Conservation (phyloP, 1,139 yeast species). For the Protomyces lactucae-debilis region DNA sequence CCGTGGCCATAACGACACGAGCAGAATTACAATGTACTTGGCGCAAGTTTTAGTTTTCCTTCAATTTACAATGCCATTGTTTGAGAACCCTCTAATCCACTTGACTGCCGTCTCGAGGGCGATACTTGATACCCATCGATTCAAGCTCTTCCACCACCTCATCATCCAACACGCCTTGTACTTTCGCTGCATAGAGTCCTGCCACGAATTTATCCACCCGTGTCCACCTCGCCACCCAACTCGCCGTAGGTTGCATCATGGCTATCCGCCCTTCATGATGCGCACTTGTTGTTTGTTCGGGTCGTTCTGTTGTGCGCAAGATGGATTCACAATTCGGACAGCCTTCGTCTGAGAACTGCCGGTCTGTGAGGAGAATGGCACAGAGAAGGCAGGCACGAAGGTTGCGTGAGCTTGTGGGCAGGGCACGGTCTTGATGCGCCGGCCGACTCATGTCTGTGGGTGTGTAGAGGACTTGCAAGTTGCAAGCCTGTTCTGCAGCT, state of each 20-base stretch:
- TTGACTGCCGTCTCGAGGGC: slow-evolving; percentile 96
- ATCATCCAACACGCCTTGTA: slow-evolving; percentile 84
- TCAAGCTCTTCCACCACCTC: slow-evolving; percentile 72
- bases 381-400: slow-evolving; percentile 93
- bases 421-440: neutral
- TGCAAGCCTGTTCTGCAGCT: too few species aligned
- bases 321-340: slow-evolving; percentile 96
- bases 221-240: slow-evolving; percentile 96
- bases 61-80: neutral
- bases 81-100: slow-evolving; percentile 50
- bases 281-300: slow-evolving; percentile 43
- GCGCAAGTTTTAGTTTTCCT: neutral
- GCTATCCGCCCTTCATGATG: slow-evolving; percentile 94
- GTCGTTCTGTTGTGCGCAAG: slow-evolving; percentile 43
- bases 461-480: neutral
- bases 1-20: neutral
- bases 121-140: slow-evolving; percentile 68
- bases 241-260: slow-evolving; percentile 72
- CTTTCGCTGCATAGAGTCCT: slow-evolving; percentile 87
- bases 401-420: slow-evolving; percentile 15
- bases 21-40: neutral
- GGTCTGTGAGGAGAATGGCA: slow-evolving; percentile 64
- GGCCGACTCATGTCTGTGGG: neutral
- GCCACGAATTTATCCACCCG: slow-evolving; percentile 84
- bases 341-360: slow-evolving; percentile 50